Evolutionary conservation across 768 basidiomycete genomes (phyloP).

Genomic region (Phaffia australis): DNA sequence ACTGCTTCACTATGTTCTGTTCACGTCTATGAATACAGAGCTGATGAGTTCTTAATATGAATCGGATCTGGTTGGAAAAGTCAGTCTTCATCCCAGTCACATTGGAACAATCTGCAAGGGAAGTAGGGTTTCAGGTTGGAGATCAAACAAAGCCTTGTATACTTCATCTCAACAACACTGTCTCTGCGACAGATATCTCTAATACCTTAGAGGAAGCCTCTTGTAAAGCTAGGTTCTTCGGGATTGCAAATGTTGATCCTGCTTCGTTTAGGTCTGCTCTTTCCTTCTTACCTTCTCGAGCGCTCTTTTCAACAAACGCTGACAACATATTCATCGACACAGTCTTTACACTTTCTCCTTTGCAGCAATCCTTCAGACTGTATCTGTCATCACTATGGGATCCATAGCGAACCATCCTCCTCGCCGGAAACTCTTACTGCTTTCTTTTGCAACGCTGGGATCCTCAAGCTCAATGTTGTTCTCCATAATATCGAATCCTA

Average conservation of each 20-base stretch:
- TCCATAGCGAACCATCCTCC: conserved; percentile 73
- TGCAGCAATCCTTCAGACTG: conserved; percentile 76
- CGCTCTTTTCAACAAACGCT: not conserved
- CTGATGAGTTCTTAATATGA: not conserved
- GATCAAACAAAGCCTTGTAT: conserved; percentile 1
- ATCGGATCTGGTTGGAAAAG: conserved; percentile 65
- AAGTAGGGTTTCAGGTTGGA: not conserved
- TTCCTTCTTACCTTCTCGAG: not conserved
- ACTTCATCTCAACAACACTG: too few species aligned
- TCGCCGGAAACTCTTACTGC: conserved; percentile 65
- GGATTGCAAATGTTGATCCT: conserved; percentile 26
- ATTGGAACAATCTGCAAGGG: conserved; percentile 9
- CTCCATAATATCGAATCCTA: conserved; percentile 51
- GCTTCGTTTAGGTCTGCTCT: conserved; percentile 79
- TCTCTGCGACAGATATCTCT: not conserved
- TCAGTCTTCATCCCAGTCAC: conserved; percentile 59
- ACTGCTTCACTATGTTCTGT: conserved; percentile 48
- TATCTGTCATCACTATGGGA: conserved; percentile 92
- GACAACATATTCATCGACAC: conserved; percentile 23
- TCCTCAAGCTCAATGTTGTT: conserved; percentile 56
- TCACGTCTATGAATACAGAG: not conserved
- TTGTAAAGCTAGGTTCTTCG: not conserved
- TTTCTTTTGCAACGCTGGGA: conserved; percentile 63
- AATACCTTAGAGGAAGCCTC: not conserved
- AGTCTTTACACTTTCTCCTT: conserved; percentile 81